Conservation (phyloP, 169 alveolate genomes). For the Plasmodium knowlesi region DNA sequence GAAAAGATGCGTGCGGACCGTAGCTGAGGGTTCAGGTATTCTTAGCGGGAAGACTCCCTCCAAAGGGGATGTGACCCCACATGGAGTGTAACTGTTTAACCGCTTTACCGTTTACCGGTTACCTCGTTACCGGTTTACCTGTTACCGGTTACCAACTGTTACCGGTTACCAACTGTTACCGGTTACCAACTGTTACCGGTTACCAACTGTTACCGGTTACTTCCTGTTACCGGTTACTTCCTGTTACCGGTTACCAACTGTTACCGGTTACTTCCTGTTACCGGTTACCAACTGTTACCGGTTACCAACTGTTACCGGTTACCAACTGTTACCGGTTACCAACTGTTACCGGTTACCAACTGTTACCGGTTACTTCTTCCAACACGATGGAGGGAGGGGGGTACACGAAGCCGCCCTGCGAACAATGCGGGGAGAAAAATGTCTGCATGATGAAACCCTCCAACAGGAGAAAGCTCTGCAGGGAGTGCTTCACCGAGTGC, state of each 20-base stretch:
- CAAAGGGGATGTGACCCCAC: neutral
- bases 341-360: neutral
- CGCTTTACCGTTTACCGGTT: neutral
- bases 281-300: neutral
- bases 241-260: no score
- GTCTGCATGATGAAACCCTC: conserved; percentile 93
- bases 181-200: no score
- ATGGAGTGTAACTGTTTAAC: neutral
- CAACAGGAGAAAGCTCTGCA: conserved; percentile 91
- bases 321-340: neutral
- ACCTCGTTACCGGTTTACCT: no score
- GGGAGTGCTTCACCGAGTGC: conserved; percentile 92
- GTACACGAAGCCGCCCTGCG: conserved; percentile 56
- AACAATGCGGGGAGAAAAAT: conserved; percentile 82
- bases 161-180: neutral
- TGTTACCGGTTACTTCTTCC: neutral
- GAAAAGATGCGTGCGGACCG: neutral
- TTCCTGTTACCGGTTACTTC: neutral
- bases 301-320: neutral
- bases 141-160: neutral
- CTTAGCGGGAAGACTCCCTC: neutral
- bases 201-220: neutral
- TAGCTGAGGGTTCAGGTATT: neutral
- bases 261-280: neutral
- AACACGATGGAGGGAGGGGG: neutral